These are phyloP conservation scores for Flammula alnicola DNA, from an alignment of 1,284 basidiomycete species.

Conservation along the genomic window DNA sequence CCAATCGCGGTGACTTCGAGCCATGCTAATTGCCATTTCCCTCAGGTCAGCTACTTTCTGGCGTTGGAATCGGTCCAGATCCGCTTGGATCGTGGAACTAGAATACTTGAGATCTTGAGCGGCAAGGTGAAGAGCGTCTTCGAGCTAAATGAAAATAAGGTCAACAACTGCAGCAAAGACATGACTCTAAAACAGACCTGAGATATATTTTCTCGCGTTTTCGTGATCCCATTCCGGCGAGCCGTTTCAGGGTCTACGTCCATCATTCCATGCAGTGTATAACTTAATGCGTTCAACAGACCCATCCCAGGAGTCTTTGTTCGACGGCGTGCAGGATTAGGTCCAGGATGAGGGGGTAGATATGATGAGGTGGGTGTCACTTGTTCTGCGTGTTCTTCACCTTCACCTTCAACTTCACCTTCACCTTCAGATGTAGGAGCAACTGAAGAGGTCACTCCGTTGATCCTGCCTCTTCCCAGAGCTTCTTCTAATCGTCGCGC, in stretches of 20 bases:
- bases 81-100: conserved; percentile 94
- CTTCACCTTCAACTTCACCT: no score
- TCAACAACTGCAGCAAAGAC: conserved; percentile 10
- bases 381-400: conserved; percentile 30
- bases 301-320: conserved; percentile 77
- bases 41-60: conserved; percentile 97
- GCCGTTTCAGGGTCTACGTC: conserved; percentile 98
- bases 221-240: conserved; percentile 89
- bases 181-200: conserved; percentile 59
- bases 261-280: conserved; percentile 97
- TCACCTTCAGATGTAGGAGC: conserved; percentile 34
- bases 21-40: conserved; percentile 91
- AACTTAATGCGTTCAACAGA: conserved; percentile 89
- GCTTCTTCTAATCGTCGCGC: conserved; percentile 90
- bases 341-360: conserved; percentile 77
- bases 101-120: conserved; percentile 96
- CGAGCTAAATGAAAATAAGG: conserved; percentile 59
- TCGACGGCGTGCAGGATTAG: conserved; percentile 63
- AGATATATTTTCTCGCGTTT: conserved; percentile 92
- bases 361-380: conserved; percentile 46
- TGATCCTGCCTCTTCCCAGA: conserved; percentile 60
- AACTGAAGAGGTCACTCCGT: conserved; percentile 31
- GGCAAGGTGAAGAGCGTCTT: conserved; percentile 88
- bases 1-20: conserved; percentile 92
- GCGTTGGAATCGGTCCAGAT: conserved; percentile 97